phyloP scores from a whole-genome alignment of 2,329 filamentous ascomycete genomes.

The Penicillium sp. region DNA sequence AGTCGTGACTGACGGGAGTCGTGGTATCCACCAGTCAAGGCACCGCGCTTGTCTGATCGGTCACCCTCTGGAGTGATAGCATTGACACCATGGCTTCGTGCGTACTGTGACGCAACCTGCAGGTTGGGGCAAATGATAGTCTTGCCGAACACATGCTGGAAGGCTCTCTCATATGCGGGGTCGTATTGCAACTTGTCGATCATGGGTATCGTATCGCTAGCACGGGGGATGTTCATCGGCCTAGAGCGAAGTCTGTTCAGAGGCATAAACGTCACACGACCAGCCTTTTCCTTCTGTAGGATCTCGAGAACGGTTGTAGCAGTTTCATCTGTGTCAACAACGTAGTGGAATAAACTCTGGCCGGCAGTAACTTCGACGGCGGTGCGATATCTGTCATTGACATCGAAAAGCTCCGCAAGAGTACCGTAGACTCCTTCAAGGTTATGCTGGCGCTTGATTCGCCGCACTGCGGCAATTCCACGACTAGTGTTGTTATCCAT shows the following conservation, averaged over 20 bases:
- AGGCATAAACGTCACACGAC: conserved; percentile 92
- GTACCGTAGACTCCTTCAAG: conserved; percentile 89
- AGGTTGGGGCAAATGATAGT: conserved; percentile 92
- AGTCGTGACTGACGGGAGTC: conserved; percentile 82
- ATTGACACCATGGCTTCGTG: conserved; percentile 84
- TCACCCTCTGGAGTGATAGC: conserved; percentile 95
- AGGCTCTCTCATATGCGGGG: conserved; percentile 72
- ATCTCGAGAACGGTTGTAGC: conserved; percentile 77
- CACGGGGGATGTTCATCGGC: conserved; percentile 73
- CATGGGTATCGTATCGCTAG: conserved; percentile 82
- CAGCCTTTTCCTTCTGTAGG: conserved; percentile 74
- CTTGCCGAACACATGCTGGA: conserved; percentile 92
- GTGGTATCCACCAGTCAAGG: conserved; percentile 90
- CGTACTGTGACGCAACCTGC: conserved; percentile 82
- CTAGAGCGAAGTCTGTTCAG: conserved; percentile 74
- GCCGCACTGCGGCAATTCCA: conserved; percentile 80
- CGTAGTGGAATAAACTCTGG: conserved; percentile 88
- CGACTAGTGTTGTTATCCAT: conserved; percentile 88
- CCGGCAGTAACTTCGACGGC: conserved; percentile 93
- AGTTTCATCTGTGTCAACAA: conserved; percentile 88
- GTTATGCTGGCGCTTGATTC: conserved; percentile 73
- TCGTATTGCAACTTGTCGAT: conserved; percentile 83
- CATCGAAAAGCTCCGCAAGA: conserved; percentile 85
- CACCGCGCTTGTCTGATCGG: conserved; percentile 90
- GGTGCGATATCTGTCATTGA: conserved; percentile 78